phyloP scores from a whole-genome alignment of 192 early-diverging fungal genomes.

The Pilaira anomala region DNA sequence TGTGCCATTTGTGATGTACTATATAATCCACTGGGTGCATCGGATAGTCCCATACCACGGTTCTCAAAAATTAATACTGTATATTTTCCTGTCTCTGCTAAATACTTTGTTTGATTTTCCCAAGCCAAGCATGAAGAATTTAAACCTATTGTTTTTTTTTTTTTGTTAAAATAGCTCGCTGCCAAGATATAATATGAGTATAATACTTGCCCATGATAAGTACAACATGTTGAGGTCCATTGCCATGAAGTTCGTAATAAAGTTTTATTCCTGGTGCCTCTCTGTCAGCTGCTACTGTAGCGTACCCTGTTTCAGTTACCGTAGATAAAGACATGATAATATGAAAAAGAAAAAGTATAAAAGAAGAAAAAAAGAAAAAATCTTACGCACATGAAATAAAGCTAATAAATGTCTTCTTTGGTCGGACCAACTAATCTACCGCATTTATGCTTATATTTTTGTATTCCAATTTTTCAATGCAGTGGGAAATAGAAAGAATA shows the following conservation, averaged over 20 bases:
- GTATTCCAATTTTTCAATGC: too few species aligned
- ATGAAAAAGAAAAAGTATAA: not conserved
- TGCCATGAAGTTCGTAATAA: conserved; percentile 80
- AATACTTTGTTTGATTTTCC: conserved; percentile 56
- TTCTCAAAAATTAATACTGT: conserved; percentile 82
- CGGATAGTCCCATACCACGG: conserved; percentile 69
- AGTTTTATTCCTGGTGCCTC: conserved; percentile 37
- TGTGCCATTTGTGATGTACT: conserved; percentile 76
- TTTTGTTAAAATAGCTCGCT: not conserved
- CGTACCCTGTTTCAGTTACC: not conserved
- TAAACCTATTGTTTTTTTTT: conserved; percentile 15
- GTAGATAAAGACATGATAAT: not conserved
- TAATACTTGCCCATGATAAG: conserved; percentile 68
- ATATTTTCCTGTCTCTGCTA: conserved; percentile 63
- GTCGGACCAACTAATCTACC: too few species aligned
- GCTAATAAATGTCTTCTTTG: too few species aligned
- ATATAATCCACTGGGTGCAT: conserved; percentile 50
- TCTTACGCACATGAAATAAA: too few species aligned
- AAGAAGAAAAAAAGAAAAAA: too few species aligned
- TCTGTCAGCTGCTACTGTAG: not conserved
- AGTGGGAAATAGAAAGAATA: too few species aligned
- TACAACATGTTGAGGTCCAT: conserved; percentile 63
- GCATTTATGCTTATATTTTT: too few species aligned
- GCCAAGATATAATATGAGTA: not conserved
- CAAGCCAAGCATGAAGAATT: conserved; percentile 36